Conservation (phyloP, 495 filamentous ascomycete genomes). For the Glutinoglossum americanum region DNA sequence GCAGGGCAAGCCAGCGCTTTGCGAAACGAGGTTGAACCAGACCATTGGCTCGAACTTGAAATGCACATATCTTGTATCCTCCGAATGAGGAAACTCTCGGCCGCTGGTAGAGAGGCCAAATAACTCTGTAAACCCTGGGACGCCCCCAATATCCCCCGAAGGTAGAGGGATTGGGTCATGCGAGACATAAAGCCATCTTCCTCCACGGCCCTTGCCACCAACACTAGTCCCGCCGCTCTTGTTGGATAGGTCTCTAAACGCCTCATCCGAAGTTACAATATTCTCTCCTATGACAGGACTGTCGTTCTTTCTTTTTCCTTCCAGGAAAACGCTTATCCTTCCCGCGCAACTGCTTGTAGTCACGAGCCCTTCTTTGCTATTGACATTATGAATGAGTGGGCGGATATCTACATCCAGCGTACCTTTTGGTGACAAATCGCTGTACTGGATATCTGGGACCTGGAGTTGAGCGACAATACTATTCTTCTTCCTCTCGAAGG, state of each 20-base stretch:
- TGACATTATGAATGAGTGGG: slow-evolving; percentile 55
- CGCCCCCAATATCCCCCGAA: not conserved
- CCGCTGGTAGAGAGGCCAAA: not conserved
- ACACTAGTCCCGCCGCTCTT: slow-evolving; percentile 24
- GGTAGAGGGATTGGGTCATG: slow-evolving; percentile 41
- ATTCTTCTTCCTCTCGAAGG: slow-evolving; percentile 32
- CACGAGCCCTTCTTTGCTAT: slow-evolving; percentile 46
- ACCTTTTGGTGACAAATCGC: slow-evolving; percentile 69
- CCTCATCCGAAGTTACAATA: not conserved
- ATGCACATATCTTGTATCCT: slow-evolving; percentile 41
- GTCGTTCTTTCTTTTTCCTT: slow-evolving; percentile 35
- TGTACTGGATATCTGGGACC: slow-evolving; percentile 40
- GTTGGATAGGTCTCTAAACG: slow-evolving; percentile 5
- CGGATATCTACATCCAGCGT: slow-evolving; percentile 56
- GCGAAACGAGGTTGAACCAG: slow-evolving; percentile 5
- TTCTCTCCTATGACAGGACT: slow-evolving; percentile 6
- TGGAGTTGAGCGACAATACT: slow-evolving; percentile 43
- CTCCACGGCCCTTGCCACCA: slow-evolving; percentile 64
- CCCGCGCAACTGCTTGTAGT: slow-evolving; percentile 88
- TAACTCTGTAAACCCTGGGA: not conserved
- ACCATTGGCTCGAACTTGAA: slow-evolving; percentile 95
- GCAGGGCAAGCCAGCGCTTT: not conserved
- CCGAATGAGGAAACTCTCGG: slow-evolving; percentile 4
- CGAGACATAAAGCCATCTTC: slow-evolving; percentile 70
- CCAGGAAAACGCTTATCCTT: slow-evolving; percentile 63